A percentile compares a stretch with the other conserved stretches of the same genome.
These are phyloP conservation scores for Aspergillus campestris DNA, from an alignment of 495 filamentous ascomycete species.

Conservation along the genomic window DNA sequence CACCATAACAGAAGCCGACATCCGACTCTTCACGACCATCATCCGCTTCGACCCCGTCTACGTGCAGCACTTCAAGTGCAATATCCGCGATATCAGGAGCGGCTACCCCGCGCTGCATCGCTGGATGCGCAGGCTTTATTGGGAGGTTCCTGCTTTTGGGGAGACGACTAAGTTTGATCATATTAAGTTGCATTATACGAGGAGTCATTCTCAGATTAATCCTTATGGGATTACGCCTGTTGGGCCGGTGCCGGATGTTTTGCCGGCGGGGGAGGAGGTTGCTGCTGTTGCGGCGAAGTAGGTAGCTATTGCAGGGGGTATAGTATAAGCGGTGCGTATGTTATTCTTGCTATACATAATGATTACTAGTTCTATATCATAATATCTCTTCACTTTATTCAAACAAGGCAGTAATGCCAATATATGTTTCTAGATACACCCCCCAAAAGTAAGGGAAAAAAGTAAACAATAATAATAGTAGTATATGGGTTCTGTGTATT, in stretches of 20 bases:
- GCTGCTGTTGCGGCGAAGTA: conserved; percentile 36
- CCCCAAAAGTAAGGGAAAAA: too few species aligned
- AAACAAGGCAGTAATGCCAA: neutral
- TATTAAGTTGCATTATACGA: conserved; percentile 66
- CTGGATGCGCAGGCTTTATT: conserved; percentile 62
- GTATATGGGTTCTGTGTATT: neutral
- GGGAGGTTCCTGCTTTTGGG: conserved; percentile 53
- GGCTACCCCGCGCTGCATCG: conserved; percentile 63
- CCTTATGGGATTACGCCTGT: conserved; percentile 54
- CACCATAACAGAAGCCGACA: conserved; percentile 69
- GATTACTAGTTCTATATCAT: too few species aligned
- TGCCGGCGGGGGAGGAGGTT: conserved; percentile 54
- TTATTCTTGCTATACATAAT: too few species aligned
- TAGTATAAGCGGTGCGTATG: too few species aligned
- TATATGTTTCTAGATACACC: too few species aligned
- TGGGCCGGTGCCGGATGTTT: conserved; percentile 53
- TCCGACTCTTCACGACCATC: conserved; percentile 76
- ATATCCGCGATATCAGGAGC: conserved; percentile 70
- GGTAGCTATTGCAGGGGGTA: neutral
- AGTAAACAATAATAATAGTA: too few species aligned
- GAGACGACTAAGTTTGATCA: conserved; percentile 63
- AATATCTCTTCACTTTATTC: too few species aligned
- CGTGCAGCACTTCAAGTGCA: conserved; percentile 93
- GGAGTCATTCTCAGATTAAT: conserved; percentile 64
- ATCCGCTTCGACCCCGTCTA: conserved; percentile 83